phyloP scores from a whole-genome alignment of 2,329 filamentous ascomycete genomes.

The Phoma sp. region DNA sequence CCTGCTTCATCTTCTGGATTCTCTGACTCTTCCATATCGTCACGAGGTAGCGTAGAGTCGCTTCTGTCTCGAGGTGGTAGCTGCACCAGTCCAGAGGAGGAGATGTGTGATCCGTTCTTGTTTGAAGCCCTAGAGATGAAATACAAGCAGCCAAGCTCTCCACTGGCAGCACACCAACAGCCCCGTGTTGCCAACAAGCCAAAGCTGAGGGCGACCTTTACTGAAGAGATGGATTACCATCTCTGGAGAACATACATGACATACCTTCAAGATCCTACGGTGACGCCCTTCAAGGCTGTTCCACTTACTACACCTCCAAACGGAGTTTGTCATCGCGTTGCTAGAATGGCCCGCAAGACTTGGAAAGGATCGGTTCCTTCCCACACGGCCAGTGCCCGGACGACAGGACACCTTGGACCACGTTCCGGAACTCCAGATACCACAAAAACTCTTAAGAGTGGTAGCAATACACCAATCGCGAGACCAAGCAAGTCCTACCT shows the following conservation, averaged over 20 bases:
- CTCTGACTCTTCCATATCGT: constrained; percentile 68
- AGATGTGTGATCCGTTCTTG: constrained; percentile 62
- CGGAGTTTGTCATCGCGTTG: constrained; percentile 68
- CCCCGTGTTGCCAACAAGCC: constrained; percentile 47
- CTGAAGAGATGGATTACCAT: constrained; percentile 68
- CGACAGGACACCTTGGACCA: constrained; percentile 22
- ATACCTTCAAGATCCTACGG: constrained; percentile 69
- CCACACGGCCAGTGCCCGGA: constrained; percentile 28
- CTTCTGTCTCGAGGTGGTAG: constrained; percentile 64
- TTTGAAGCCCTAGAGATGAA: constrained; percentile 47
- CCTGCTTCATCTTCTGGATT: constrained; percentile 64
- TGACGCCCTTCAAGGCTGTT: constrained; percentile 71
- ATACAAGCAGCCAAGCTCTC: constrained; percentile 38
- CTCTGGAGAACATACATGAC: constrained; percentile 70
- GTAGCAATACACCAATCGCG: constrained; percentile 52
- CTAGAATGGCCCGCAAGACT: constrained; percentile 64
- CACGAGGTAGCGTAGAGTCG: constrained; percentile 62
- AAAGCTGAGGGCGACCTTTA: constrained; percentile 59
- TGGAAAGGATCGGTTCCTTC: constrained; percentile 59
- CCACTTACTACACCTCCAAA: constrained; percentile 68
- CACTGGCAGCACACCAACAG: constrained; percentile 36
- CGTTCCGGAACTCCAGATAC: constrained; percentile 53
- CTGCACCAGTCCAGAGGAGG: constrained; percentile 66
- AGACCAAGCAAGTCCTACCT: constrained; percentile 46
- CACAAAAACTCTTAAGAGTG: constrained; percentile 51